Evolutionary conservation across 371 early-diverging fungal genomes (phyloP), one percentile per base, ranked within the genome.

Genomic region (Mucor piriformis): DNA sequence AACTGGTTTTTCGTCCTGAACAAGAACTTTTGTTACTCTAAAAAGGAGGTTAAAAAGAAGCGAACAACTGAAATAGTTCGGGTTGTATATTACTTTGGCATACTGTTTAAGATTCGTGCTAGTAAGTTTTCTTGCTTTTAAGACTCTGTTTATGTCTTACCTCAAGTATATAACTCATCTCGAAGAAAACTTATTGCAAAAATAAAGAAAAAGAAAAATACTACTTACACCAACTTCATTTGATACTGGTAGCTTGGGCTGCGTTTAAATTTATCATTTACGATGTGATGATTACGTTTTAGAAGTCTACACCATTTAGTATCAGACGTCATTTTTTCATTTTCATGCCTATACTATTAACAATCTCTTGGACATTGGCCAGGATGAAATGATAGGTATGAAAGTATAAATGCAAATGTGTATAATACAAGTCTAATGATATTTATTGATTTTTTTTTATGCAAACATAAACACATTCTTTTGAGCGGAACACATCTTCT

Each of bases 401-500:
- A n/a, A n/a, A n/a, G n/a, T n/a, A n/a, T n/a, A n/a, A n/a, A n/a
- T n/a, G n/a, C n/a, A n/a, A n/a, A n/a, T n/a, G n/a, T n/a, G n/a
- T n/a, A n/a, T n/a, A n/a, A n/a, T n/a, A n/a, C n/a, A 38, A 38
- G n/a, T 38, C 16, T 16, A n/a, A 38, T n/a, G n/a, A n/a, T n/a
- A 15, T 38, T 38, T 38, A 38, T 38, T 38, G 4, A 0, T 6
- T 29, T 6, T 29, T 38, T 38, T 38, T 69, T 81, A 90, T 37
- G 89, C 76, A 74, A 92, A 90, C 54, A 83, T 84, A 65, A 83
- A 90, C 20, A 84, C 77, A 44, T 87, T 83, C 62, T 86, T 85
- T 50, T 86, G 87, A 32, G 89, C 86, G 23, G 84, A 74, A 57
- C 88, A 77, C 88, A 97, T 90, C 66, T 87, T 87, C 11, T 79